phyloP scores from a whole-genome alignment of 306 rosid species.

The Quercus ilex region DNA sequence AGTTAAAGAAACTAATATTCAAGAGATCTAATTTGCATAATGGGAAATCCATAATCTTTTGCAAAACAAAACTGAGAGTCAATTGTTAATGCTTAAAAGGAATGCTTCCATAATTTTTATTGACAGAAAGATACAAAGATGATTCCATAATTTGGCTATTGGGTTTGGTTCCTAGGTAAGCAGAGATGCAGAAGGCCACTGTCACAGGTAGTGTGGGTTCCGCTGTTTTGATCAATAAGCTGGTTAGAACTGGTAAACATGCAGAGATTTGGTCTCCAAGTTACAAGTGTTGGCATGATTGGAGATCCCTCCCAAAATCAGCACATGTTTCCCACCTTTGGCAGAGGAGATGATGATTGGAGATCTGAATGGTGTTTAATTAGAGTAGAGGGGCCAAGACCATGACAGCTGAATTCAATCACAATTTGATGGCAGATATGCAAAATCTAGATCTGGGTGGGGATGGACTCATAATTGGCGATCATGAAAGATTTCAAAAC shows the following conservation, averaged over 20 bases:
- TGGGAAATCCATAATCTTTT: neutral
- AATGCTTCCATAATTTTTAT: neutral
- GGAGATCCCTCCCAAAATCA: conserved; percentile 17
- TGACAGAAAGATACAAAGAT: no score
- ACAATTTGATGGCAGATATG: conserved; percentile 14
- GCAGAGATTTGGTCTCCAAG: no score
- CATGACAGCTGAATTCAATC: neutral
- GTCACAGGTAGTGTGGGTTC: conserved; percentile 45
- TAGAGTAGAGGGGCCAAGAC: conserved; percentile 2
- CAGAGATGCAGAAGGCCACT: conserved; percentile 29
- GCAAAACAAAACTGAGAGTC: neutral
- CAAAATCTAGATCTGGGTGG: conserved; percentile 3
- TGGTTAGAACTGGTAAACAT: conserved; percentile 24
- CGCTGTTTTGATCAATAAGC: conserved; percentile 39
- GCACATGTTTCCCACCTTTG: conserved; percentile 15
- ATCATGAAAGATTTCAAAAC: conserved; percentile 13
- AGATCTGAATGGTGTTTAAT: conserved; percentile 12
- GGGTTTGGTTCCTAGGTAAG: conserved; percentile 12
- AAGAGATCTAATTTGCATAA: neutral
- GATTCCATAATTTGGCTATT: no score
- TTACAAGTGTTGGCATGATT: no score
- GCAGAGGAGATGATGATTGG: conserved; percentile 16
- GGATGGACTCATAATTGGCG: neutral
- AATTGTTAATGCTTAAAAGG: neutral
- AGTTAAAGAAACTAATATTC: neutral